Evolutionary conservation across 2,329 filamentous ascomycete species (phyloP).

Genomic region (Aspergillus hiratsukae): DNA sequence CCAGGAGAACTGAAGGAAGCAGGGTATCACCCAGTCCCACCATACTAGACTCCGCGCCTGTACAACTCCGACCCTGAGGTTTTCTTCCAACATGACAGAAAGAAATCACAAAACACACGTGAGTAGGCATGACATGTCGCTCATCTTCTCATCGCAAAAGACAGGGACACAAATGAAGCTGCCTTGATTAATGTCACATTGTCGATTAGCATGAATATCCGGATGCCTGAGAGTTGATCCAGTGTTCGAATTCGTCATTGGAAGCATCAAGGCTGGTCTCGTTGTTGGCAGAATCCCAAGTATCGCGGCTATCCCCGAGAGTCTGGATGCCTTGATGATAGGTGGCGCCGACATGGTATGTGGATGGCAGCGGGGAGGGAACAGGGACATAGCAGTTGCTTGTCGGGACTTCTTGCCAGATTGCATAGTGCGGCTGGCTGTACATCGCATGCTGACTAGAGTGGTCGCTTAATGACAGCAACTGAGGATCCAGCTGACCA

Average conservation of each 20-base stretch:
- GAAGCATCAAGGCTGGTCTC: constrained; percentile 34
- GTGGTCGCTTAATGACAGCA: constrained; percentile 29
- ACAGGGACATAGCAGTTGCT: constrained; percentile 17
- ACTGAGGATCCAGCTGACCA: constrained; percentile 40
- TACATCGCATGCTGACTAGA: constrained; percentile 12
- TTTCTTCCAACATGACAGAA: not conserved
- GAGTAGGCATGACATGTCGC: not conserved
- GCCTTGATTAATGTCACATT: not conserved
- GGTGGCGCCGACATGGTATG: constrained; percentile 8
- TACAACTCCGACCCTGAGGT: not conserved
- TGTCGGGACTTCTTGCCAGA: constrained; percentile 21
- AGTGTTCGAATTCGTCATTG: constrained; percentile 45
- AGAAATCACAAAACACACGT: not conserved
- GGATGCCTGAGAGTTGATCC: constrained; percentile 32
- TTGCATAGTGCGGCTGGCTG: constrained; percentile 14
- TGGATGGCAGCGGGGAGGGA: constrained; percentile 12
- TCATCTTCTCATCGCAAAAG: not conserved
- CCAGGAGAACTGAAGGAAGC: not conserved
- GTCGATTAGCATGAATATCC: constrained; percentile 10
- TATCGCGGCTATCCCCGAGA: constrained; percentile 29
- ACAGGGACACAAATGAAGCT: not conserved
- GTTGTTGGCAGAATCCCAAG: constrained; percentile 34
- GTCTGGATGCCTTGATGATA: constrained; percentile 29
- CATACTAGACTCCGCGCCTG: not conserved
- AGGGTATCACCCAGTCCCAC: not conserved